Conservation (phyloP, 345 rosid species). For the Firmiana major region DNA sequence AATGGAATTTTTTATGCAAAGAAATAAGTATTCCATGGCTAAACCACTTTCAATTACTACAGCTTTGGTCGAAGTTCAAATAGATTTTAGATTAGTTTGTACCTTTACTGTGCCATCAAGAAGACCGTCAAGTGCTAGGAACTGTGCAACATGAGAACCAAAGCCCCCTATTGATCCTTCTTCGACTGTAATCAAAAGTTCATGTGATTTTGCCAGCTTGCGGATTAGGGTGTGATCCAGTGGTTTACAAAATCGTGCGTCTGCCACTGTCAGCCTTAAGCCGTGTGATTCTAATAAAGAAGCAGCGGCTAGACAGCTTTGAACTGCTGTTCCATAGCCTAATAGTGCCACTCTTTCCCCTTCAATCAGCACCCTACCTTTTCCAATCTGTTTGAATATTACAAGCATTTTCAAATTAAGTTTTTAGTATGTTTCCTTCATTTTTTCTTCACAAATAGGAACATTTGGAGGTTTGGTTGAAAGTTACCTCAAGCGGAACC, state of each 20-base stretch:
- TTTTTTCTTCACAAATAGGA: not conserved
- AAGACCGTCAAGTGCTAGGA: conserved; percentile 85
- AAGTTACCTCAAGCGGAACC: conserved; percentile 65
- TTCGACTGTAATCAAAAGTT: conserved; percentile 79
- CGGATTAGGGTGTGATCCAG: conserved; percentile 75
- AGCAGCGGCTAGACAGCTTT: conserved; percentile 80
- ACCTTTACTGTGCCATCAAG: conserved; percentile 95
- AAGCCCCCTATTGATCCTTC: conserved; percentile 98
- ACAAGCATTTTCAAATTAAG: not conserved
- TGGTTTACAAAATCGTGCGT: conserved; percentile 93
- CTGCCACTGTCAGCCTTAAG: conserved; percentile 63
- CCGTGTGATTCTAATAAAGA: conserved; percentile 49
- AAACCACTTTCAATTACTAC: not conserved
- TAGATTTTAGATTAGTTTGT: conserved; percentile 8
- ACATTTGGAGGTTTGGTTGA: not conserved
- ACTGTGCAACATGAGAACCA: conserved; percentile 93
- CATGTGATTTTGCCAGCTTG: conserved; percentile 77
- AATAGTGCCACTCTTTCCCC: conserved; percentile 85
- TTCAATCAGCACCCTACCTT: conserved; percentile 75
- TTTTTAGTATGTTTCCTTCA: not conserved
- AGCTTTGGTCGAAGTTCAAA: not conserved
- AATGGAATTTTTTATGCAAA: not conserved
- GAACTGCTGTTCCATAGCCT: conserved; percentile 90
- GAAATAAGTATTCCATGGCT: not conserved
- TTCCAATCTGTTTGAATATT: conserved; percentile 61